Evolutionary conservation across 768 basidiomycete genomes (phyloP).

Genomic region (Auriscalpium microsporum): DNA sequence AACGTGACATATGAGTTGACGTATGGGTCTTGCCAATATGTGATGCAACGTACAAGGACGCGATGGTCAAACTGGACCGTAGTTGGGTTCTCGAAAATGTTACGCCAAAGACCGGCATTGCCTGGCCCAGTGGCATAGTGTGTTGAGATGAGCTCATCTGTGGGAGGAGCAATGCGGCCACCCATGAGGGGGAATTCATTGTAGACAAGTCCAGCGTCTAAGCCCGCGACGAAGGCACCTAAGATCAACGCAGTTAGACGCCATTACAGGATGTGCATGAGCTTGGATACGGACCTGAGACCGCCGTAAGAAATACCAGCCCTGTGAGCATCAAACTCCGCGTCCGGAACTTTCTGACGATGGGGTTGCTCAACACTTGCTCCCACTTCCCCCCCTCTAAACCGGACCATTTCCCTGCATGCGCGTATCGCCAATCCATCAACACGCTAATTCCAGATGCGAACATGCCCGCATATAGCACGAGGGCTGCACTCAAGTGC

Average conservation of each 20-base stretch:
- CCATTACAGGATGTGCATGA: background rate
- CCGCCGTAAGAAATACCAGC: conserved; percentile 83
- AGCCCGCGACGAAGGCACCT: conserved; percentile 97
- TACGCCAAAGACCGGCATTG: conserved; percentile 81
- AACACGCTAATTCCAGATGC: conserved; percentile 64
- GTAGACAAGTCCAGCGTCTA: conserved; percentile 95
- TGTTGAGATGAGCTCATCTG: conserved; percentile 71
- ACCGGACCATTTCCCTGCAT: conserved; percentile 51
- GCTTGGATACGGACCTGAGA: conserved; percentile 61
- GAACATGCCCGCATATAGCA: conserved; percentile 92
- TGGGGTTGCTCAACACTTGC: conserved; percentile 44
- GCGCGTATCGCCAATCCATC: conserved; percentile 72
- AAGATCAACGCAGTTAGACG: conserved; percentile 1
- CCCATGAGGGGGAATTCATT: conserved; percentile 99
- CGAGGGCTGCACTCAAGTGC: conserved; percentile 85
- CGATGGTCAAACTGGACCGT: conserved; percentile 98
- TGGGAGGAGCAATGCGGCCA: conserved; percentile 72
- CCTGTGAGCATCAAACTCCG: conserved; percentile 56
- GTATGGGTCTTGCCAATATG: background rate
- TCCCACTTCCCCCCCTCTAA: conserved; percentile 33
- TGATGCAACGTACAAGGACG: conserved; percentile 54
- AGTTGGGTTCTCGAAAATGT: conserved; percentile 94
- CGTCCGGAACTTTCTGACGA: conserved; percentile 49
- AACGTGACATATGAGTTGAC: background rate
- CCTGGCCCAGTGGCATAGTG: conserved; percentile 65